Evolutionary conservation across 2,329 filamentous ascomycete genomes (phyloP).

Genomic region (Decorospora gaudefroyi): DNA sequence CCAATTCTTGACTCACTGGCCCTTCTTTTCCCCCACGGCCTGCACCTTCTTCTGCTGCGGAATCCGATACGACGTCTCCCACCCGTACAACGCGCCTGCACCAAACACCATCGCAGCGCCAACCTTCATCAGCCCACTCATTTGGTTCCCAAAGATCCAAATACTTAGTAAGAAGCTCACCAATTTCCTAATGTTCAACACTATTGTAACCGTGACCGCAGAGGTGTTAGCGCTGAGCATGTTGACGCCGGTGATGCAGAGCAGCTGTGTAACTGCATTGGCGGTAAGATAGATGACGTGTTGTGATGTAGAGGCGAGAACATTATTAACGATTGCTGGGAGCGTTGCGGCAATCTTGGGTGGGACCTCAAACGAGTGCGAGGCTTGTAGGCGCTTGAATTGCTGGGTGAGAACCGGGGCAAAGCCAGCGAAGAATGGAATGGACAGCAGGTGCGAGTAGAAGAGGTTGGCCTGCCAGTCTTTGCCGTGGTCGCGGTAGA

Average conservation of each 20-base stretch:
- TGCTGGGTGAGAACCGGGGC: conserved; percentile 67
- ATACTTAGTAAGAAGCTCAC: conserved; percentile 90
- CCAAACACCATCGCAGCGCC: conserved; percentile 87
- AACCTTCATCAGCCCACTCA: conserved; percentile 74
- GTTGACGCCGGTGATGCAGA: conserved; percentile 95
- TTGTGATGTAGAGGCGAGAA: conserved; percentile 57
- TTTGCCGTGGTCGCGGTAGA: conserved; percentile 81
- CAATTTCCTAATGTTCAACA: conserved; percentile 92
- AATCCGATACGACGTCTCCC: conserved; percentile 63
- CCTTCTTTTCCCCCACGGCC: conserved; percentile 32
- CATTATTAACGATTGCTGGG: conserved; percentile 36
- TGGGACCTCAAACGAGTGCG: conserved; percentile 60
- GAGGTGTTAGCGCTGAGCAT: conserved; percentile 86
- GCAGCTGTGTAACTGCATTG: conserved; percentile 88
- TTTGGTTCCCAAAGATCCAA: conserved; percentile 86
- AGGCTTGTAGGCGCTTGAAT: conserved; percentile 65
- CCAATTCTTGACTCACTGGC: conserved; percentile 21
- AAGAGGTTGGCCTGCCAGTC: conserved; percentile 97
- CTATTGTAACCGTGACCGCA: conserved; percentile 93
- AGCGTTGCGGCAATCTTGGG: conserved; percentile 35
- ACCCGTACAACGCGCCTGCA: conserved; percentile 86
- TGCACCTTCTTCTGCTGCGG: conserved; percentile 46
- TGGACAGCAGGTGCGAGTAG: conserved; percentile 78
- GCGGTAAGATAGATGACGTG: conserved; percentile 72
- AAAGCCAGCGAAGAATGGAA: conserved; percentile 77